Base-by-base conservation (phyloP, 768 basidiomycete genomes). In the Thelephora aurantiotincta region DNA sequence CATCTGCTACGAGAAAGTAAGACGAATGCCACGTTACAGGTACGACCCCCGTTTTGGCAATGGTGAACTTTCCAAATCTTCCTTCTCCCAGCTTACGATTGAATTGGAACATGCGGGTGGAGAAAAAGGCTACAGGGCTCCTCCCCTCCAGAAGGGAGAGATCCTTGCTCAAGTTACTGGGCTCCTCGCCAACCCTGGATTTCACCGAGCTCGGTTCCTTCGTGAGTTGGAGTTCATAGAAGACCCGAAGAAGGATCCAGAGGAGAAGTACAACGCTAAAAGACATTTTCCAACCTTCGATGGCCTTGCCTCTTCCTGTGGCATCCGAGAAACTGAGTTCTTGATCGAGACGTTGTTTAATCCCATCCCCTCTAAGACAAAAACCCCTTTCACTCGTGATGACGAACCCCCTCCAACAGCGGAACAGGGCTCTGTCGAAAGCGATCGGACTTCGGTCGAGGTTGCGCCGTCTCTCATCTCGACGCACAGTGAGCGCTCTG, bases 281-380 rank as follows among this genome's bases (percentile, higher is more conserved):
- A 7, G 57, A 55, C 3, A 30, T 44, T 14, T 57, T 65, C 18
- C 61, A 68, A 4, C 26, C 36, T 47, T 61, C 9, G 53, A 62
- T 48, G 56, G 56, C 20, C 67, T 82, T 6, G 77, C 77, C 1
- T 57, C 64, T 14, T 72, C 74, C 3, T 48, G 73, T 51, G 78
- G 80, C 1, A 71, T 78, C 2, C 73, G 73, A 45, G 75, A 77
- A 12, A 87, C 84, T 0, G 83, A 84, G 58, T 68, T 68, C 34
- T 69, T 89, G 36, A 87, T 88, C 57, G 86, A 89, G 48, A 77
- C 82, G 5, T 59, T 89, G 20, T 89, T 89, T 59, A 89, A 89
- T 54, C 85, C 86, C 1, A 69, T 70, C 1, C 71, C 68, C 1
- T 57, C 52, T 34, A 41, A 55, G 13, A 49, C 38, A 38, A 49